A percentile compares a stretch with the other conserved stretches of the same genome.
phyloP scores from a whole-genome alignment of 2,329 filamentous ascomycete genomes.

The Neocatenulostroma microsporum region DNA sequence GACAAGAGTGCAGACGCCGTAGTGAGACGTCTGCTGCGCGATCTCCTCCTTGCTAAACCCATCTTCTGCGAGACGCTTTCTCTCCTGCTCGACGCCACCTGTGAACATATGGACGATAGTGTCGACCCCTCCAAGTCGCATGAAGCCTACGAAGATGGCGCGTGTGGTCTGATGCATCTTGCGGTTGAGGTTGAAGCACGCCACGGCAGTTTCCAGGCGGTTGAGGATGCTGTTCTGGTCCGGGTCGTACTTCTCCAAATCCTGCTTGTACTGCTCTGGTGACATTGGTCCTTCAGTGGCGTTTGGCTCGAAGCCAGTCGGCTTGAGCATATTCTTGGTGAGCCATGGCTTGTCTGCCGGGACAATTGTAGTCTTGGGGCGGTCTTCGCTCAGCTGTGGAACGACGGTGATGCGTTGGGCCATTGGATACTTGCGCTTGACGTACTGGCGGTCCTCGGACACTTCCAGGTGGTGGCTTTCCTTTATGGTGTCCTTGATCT shows the following conservation, averaged over 20 bases:
- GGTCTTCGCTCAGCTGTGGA: constrained; percentile 25
- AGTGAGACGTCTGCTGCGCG: constrained; percentile 44
- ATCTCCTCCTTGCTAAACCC: constrained; percentile 52
- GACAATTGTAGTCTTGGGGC: constrained; percentile 25
- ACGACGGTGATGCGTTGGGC: constrained; percentile 16
- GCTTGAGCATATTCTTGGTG: constrained; percentile 37
- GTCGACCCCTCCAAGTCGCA: constrained; percentile 75
- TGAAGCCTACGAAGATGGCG: constrained; percentile 68
- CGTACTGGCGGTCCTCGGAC: constrained; percentile 34
- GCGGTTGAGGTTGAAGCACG: constrained; percentile 69
- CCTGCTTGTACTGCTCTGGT: constrained; percentile 57
- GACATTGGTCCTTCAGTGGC: constrained; percentile 74
- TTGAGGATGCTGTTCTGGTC: constrained; percentile 43
- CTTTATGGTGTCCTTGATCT: constrained; percentile 37
- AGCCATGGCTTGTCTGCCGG: constrained; percentile 25
- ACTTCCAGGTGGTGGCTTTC: constrained; percentile 37
- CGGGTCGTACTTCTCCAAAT: constrained; percentile 60
- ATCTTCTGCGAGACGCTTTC: constrained; percentile 16
- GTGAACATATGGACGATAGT: constrained; percentile 54
- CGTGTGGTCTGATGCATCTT: constrained; percentile 59
- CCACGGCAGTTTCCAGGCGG: constrained; percentile 77
- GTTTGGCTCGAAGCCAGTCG: constrained; percentile 54
- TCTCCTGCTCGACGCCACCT: constrained; percentile 32
- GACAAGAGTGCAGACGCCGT: constrained; percentile 43
- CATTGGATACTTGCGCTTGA: constrained; percentile 38